Percentiles rank a stretch among this genome's conserved stretches.
These are phyloP conservation scores for Ogataea saltuana DNA, from an alignment of 805 yeast genomes.

Conservation along the genomic window DNA sequence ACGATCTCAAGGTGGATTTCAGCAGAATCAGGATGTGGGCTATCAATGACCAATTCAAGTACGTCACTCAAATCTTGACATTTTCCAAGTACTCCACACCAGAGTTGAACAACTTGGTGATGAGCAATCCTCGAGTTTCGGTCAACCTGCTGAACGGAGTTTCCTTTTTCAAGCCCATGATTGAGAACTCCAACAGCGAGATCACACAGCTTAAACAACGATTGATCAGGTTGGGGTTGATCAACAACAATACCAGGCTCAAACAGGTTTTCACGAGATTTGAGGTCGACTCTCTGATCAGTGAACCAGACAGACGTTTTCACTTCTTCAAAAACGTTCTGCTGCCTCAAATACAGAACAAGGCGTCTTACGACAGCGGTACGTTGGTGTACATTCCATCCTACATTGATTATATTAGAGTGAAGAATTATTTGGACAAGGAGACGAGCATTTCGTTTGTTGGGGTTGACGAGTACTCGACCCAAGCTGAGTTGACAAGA, in stretches of 20 bases:
- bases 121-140: conserved; percentile 44
- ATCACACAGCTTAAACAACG: conserved; percentile 59
- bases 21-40: conserved; percentile 91
- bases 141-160: conserved; percentile 57
- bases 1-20: conserved; percentile 72
- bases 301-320: conserved; percentile 83
- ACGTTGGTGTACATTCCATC: conserved; percentile 79
- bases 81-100: conserved; percentile 82
- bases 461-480: conserved; percentile 80
- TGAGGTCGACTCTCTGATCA: conserved; percentile 51
- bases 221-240: conserved; percentile 30
- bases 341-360: conserved; percentile 68
- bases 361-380: conserved; percentile 69
- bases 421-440: conserved; percentile 66
- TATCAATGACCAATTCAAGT: conserved; percentile 75
- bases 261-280: conserved; percentile 74
- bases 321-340: conserved; percentile 73
- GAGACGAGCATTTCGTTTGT: conserved; percentile 66
- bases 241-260: conserved; percentile 46
- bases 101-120: conserved; percentile 64
- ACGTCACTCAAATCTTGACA: conserved; percentile 74
- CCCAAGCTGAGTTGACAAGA: conserved; percentile 67
- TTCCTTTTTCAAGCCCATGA: conserved; percentile 51
- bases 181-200: conserved; percentile 49
- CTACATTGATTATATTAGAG: conserved; percentile 80